These are phyloP conservation scores for Lecanosticta acicola DNA, from an alignment of 2,329 filamentous ascomycete species.

Conservation along the genomic window DNA sequence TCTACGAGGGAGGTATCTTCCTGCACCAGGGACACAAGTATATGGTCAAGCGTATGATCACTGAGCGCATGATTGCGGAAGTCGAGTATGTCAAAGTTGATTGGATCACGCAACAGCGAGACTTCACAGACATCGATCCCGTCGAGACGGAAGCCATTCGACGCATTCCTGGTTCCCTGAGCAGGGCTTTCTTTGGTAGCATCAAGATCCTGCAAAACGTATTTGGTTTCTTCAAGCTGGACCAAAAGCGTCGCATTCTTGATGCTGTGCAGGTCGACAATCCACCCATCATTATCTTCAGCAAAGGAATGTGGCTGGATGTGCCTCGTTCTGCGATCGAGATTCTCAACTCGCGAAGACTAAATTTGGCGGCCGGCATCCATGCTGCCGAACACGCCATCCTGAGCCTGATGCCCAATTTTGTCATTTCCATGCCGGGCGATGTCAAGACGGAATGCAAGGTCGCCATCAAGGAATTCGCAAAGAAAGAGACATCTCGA, in stretches of 20 bases:
- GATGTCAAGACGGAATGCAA: slow-evolving; percentile 96
- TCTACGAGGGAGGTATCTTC: slow-evolving; percentile 96
- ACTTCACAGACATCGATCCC: slow-evolving; percentile 91
- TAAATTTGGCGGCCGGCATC: slow-evolving; percentile 84
- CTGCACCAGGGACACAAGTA: slow-evolving; percentile 93
- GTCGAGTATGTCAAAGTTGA: slow-evolving; percentile 87
- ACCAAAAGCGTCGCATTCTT: slow-evolving; percentile 74
- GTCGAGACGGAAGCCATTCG: slow-evolving; percentile 86
- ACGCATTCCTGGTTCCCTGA: slow-evolving; percentile 57
- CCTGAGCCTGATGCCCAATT: slow-evolving; percentile 79
- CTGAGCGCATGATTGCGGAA: slow-evolving; percentile 73
- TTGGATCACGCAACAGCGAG: slow-evolving; percentile 89
- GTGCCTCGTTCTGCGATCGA: slow-evolving; percentile 73
- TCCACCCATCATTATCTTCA: slow-evolving; percentile 76
- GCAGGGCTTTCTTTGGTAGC: slow-evolving; percentile 73
- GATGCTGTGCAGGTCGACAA: slow-evolving; percentile 93
- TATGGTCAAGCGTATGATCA: slow-evolving; percentile 80
- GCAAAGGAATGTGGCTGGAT: slow-evolving; percentile 93
- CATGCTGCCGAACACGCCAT: slow-evolving; percentile 93
- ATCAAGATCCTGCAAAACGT: slow-evolving; percentile 85
- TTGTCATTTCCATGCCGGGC: slow-evolving; percentile 81
- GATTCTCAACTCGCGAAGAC: slow-evolving; percentile 63
- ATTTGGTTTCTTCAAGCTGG: slow-evolving; percentile 97
- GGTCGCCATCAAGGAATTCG: slow-evolving; percentile 78
- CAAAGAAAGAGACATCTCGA: slow-evolving; percentile 59